These are phyloP conservation scores for Massariosphaeria phaeospora DNA, from an alignment of 495 filamentous ascomycete genomes.

Conservation along the genomic window DNA sequence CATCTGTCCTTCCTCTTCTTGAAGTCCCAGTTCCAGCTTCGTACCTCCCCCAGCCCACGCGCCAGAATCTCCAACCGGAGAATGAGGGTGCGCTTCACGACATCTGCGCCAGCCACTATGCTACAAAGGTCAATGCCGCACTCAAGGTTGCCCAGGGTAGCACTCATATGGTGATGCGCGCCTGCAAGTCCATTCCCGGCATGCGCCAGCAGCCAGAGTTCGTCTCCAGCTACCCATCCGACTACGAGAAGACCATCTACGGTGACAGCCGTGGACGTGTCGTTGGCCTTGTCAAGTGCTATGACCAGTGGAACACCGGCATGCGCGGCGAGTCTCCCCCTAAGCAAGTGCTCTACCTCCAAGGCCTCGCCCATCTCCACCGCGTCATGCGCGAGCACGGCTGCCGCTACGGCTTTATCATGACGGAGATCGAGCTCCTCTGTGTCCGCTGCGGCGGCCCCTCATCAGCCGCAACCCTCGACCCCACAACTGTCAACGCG, in stretches of 20 bases:
- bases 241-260: slow-evolving; percentile 64
- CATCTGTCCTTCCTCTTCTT: slow-evolving; percentile 67
- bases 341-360: slow-evolving; percentile 78
- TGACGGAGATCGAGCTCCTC: slow-evolving; percentile 90
- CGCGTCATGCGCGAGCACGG: slow-evolving; percentile 86
- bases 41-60: slow-evolving; percentile 57
- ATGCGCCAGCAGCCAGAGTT: slow-evolving; percentile 52
- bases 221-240: slow-evolving; percentile 64
- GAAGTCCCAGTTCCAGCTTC: slow-evolving; percentile 59
- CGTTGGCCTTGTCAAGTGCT: slow-evolving; percentile 82
- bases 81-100: slow-evolving; percentile 65
- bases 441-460: slow-evolving; percentile 59
- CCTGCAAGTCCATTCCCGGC: slow-evolving; percentile 32
- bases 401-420: slow-evolving; percentile 89
- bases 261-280: slow-evolving; percentile 72
- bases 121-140: slow-evolving; percentile 73
- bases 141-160: slow-evolving; percentile 63
- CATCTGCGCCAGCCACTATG: slow-evolving; percentile 65
- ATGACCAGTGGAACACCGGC: slow-evolving; percentile 87
- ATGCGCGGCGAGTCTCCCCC: slow-evolving; percentile 79
- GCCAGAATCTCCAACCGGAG: slow-evolving; percentile 59
- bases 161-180: slow-evolving; percentile 51
- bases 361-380: slow-evolving; percentile 77
- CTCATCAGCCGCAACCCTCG: slow-evolving; percentile 7
- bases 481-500: slow-evolving; percentile 48